Evolutionary conservation across 106 monocot species (phyloP).

Genomic region (Dioscorea dumetorum): DNA sequence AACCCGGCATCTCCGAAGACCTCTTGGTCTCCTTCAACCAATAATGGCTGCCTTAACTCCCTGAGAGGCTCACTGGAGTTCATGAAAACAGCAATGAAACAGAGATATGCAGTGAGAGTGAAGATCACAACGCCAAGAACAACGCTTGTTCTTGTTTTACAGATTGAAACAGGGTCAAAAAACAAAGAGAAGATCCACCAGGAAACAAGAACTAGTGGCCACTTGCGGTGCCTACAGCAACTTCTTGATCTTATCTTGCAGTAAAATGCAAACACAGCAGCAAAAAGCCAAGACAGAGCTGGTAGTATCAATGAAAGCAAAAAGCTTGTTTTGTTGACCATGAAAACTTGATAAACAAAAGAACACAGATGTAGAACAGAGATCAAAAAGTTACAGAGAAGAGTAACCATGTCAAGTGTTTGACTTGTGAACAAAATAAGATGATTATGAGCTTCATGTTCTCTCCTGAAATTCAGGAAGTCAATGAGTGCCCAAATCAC

Average conservation of each 20-base stretch:
- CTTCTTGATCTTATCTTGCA: slow-evolving; percentile 14
- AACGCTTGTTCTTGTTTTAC: slow-evolving; percentile 6
- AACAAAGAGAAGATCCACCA: slow-evolving; percentile 47
- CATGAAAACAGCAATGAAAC: slow-evolving; percentile 13
- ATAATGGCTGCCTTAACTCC: slow-evolving; percentile 30
- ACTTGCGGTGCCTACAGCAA: neutral
- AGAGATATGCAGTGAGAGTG: slow-evolving; percentile 23
- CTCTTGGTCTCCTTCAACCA: slow-evolving; percentile 12
- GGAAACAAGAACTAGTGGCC: slow-evolving; percentile 45
- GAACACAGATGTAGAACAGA: slow-evolving; percentile 27
- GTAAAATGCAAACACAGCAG: slow-evolving; percentile 20
- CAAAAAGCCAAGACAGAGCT: slow-evolving; percentile 29
- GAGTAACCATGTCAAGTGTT: slow-evolving; percentile 1
- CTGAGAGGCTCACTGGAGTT: neutral
- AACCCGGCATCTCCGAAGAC: slow-evolving; percentile 33
- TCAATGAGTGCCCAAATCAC: too few relatives aligned
- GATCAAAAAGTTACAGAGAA: slow-evolving; percentile 13
- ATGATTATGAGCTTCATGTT: too few relatives aligned
- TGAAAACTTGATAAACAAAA: slow-evolving; percentile 16
- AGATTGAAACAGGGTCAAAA: slow-evolving; percentile 14
- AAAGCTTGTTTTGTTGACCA: slow-evolving; percentile 7
- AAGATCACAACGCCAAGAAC: slow-evolving; percentile 8
- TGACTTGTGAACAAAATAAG: too few relatives aligned
- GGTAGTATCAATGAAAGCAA: slow-evolving; percentile 7
- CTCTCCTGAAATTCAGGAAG: too few relatives aligned